Evolutionary conservation across 768 basidiomycete species (phyloP).

Genomic region (Fibroporia radiculosa): DNA sequence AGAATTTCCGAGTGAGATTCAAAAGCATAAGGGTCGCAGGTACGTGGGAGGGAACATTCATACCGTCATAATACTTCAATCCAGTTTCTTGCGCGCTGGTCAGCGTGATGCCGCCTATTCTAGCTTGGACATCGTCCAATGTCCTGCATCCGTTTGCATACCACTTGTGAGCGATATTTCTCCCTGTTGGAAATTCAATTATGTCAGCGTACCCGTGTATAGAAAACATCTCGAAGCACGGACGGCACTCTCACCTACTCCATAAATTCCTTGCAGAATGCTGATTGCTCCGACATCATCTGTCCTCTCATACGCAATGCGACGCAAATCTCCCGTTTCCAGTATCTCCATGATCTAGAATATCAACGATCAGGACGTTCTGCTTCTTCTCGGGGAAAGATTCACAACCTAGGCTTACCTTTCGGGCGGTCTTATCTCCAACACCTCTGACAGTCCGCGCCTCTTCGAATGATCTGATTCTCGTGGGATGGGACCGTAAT

Average conservation of each 20-base stretch:
- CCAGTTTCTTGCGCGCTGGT: conserved; percentile 59
- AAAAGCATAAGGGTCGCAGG: too few species aligned
- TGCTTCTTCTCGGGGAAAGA: background rate
- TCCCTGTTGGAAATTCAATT: conserved; percentile 39
- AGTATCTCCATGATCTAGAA: conserved; percentile 78
- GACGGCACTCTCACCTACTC: conserved; percentile 56
- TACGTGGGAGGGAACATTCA: too few species aligned
- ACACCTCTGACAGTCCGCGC: conserved; percentile 55
- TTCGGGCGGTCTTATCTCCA: conserved; percentile 68
- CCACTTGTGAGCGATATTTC: conserved; percentile 61
- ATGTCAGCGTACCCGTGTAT: too few species aligned
- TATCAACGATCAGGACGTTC: background rate
- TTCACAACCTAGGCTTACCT: conserved; percentile 34
- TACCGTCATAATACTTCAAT: conserved; percentile 62
- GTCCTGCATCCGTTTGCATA: conserved; percentile 70
- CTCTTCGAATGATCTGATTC: conserved; percentile 51
- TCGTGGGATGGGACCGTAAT: conserved; percentile 45
- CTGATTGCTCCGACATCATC: conserved; percentile 49
- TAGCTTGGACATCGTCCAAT: conserved; percentile 59
- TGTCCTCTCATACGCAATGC: conserved; percentile 61
- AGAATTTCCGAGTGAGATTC: too few species aligned
- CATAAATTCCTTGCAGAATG: conserved; percentile 77
- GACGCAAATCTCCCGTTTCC: conserved; percentile 59
- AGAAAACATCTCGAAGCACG: background rate
- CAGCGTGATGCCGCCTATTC: conserved; percentile 57